Evolutionary conservation across 2,329 filamentous ascomycete species (phyloP).

Genomic region (Amauroascus niger): DNA sequence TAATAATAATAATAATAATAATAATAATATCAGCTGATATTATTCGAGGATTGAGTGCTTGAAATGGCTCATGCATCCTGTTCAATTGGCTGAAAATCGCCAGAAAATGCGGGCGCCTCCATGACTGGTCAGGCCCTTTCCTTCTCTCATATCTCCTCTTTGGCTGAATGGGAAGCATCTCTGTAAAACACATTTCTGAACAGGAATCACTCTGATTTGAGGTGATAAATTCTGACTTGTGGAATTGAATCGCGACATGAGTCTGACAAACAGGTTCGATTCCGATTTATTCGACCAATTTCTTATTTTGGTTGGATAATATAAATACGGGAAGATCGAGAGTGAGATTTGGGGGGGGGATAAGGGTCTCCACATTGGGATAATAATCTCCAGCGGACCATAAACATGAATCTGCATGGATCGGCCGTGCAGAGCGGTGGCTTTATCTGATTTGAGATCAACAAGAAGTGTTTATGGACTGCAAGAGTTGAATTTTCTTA

Average conservation of each 20-base stretch:
- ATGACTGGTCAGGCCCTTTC: not conserved
- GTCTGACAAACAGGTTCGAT: no score
- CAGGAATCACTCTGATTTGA: no score
- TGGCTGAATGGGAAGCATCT: no score
- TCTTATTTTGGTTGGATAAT: not conserved
- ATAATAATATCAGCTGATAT: slow-evolving; percentile 1
- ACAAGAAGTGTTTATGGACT: not conserved
- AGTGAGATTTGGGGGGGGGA: no score
- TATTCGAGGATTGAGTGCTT: slow-evolving; percentile 4
- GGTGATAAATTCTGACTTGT: not conserved
- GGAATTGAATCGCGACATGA: not conserved
- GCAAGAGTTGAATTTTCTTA: not conserved
- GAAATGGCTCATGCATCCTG: not conserved
- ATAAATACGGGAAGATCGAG: no score
- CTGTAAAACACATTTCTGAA: no score
- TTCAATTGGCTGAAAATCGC: not conserved
- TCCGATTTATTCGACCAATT: not conserved
- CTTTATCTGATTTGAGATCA: slow-evolving; percentile 3
- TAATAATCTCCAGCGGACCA: not conserved
- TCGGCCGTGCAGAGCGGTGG: slow-evolving; percentile 3
- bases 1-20: not conserved
- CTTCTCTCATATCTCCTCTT: not conserved
- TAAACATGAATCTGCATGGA: slow-evolving; percentile 6
- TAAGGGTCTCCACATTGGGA: not conserved
- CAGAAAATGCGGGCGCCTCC: not conserved